A percentile compares a stretch with the other conserved stretches of the same genome.
These are phyloP conservation scores for Clausena lansium DNA, from an alignment of 345 rosid genomes.

Conservation along the genomic window DNA sequence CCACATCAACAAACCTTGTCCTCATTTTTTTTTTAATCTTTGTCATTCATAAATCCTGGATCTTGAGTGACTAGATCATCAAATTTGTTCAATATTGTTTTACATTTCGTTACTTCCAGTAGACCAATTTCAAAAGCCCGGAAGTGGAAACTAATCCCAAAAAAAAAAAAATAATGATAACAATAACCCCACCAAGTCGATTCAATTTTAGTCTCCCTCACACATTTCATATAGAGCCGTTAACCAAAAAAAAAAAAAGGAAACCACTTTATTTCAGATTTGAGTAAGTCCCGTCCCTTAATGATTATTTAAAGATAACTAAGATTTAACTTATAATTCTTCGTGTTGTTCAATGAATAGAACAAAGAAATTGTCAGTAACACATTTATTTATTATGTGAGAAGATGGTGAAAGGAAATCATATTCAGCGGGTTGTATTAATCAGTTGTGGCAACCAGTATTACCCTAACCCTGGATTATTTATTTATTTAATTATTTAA, in stretches of 20 bases:
- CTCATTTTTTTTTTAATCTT: background rate
- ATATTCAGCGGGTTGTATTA: slow-evolving; percentile 3
- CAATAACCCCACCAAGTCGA: background rate
- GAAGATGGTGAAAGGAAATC: slow-evolving; percentile 16
- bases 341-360: background rate
- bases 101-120: background rate
- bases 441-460: slow-evolving; percentile 12
- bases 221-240: background rate
- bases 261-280: background rate
- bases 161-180: background rate
- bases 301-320: background rate
- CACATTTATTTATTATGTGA: slow-evolving; percentile 2
- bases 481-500: background rate
- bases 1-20: slow-evolving; percentile 15
- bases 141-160: slow-evolving; percentile 5
- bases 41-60: background rate
- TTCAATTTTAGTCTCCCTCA: background rate
- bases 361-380: slow-evolving; percentile 13
- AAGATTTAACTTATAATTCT: background rate
- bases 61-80: background rate
- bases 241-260: background rate
- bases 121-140: background rate
- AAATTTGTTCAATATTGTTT: background rate
- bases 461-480: slow-evolving; percentile 4
- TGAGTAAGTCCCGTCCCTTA: background rate